A percentile compares a stretch with the other conserved stretches of the same genome.
Conservation (phyloP, 345 rosid species). For the Salix suchowensis region DNA sequence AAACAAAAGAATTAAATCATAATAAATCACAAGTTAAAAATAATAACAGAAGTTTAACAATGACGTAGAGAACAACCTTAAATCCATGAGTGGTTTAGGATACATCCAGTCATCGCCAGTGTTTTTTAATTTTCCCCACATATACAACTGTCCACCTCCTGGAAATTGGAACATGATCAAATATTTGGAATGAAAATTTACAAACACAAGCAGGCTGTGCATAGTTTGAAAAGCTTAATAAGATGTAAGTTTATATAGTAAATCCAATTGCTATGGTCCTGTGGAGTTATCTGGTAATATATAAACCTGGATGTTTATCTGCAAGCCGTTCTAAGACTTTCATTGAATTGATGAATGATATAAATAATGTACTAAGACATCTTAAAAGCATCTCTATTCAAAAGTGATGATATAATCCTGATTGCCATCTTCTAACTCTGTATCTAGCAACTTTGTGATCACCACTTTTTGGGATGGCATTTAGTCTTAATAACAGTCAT, state of each 20-base stretch:
- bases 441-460: background rate
- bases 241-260: background rate
- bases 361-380: background rate
- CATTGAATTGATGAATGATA: background rate
- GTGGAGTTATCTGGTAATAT: background rate
- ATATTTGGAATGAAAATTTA: background rate
- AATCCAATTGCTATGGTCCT: background rate
- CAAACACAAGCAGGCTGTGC: background rate
- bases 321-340: background rate
- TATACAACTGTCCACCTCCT: constrained; percentile 97
- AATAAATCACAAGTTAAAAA: background rate
- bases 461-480: background rate
- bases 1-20: background rate
- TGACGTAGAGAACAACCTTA: constrained; percentile 53
- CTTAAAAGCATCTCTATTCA: background rate
- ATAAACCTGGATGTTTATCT: background rate
- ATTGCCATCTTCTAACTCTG: background rate
- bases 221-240: background rate
- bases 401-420: background rate
- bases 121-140: constrained; percentile 97
- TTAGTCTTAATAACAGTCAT: background rate
- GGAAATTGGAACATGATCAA: constrained; percentile 10
- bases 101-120: constrained; percentile 99
- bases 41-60: background rate
- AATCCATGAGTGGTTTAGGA: constrained; percentile 96